These are phyloP conservation scores for Cadophora sp. DNA, from an alignment of 2,329 filamentous ascomycete species.

Conservation along the genomic window DNA sequence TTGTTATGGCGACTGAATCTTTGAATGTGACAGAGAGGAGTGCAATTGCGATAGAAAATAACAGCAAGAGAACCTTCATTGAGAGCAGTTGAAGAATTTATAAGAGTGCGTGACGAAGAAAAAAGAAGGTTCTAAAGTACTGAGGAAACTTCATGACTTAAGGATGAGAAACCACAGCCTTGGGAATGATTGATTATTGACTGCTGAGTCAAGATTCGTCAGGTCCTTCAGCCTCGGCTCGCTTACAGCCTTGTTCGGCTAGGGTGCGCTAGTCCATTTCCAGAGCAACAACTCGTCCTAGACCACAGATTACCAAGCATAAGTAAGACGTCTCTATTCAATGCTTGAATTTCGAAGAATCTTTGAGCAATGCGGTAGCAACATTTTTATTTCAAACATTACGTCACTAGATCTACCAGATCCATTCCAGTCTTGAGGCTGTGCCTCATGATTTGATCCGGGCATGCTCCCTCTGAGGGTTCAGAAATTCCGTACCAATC, in stretches of 20 bases:
- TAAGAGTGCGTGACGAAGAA: constrained; percentile 32
- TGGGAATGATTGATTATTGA: constrained; percentile 26
- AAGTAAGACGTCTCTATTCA: no score
- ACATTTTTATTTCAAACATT: no score
- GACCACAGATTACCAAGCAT: no score
- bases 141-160: constrained; percentile 13
- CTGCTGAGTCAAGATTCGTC: constrained; percentile 31
- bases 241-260: not conserved
- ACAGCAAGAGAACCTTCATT: constrained; percentile 42
- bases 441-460: no score
- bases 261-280: not conserved
- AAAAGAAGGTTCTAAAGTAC: constrained; percentile 33
- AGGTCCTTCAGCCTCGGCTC: constrained; percentile 16
- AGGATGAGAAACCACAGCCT: constrained; percentile 22
- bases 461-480: no score
- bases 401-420: no score
- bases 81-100: constrained; percentile 31
- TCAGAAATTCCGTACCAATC: no score
- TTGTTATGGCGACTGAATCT: constrained; percentile 34
- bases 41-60: constrained; percentile 40
- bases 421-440: no score
- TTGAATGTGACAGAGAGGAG: constrained; percentile 40
- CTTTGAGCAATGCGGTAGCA: no score
- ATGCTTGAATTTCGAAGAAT: no score
- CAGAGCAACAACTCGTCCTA: not conserved